phyloP scores from a whole-genome alignment of 495 filamentous ascomycete genomes.

The Lentithecium fluviatile region DNA sequence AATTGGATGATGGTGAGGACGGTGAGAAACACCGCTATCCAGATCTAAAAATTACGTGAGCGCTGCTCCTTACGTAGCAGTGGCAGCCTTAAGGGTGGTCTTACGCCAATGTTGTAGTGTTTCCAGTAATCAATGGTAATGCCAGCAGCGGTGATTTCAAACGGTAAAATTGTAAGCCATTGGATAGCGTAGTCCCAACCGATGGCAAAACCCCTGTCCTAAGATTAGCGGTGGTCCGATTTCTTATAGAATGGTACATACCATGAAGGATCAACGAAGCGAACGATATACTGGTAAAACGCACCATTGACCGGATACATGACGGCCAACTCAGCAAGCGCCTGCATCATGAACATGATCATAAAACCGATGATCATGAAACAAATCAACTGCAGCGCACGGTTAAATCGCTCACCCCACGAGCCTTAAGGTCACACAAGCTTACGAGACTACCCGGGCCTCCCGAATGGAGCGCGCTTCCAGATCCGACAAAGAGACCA shows the following conservation, averaged over 20 bases:
- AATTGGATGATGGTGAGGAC: slow-evolving; percentile 48
- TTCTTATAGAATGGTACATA: slow-evolving; percentile 4
- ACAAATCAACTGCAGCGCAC: slow-evolving; percentile 42
- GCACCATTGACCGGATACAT: slow-evolving; percentile 67
- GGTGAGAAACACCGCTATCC: slow-evolving; percentile 50
- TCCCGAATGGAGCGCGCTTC: slow-evolving; percentile 35
- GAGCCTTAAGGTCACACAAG: neutral
- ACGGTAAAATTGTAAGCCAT: slow-evolving; percentile 49
- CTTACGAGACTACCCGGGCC: slow-evolving; percentile 39
- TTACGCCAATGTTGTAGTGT: slow-evolving; percentile 47
- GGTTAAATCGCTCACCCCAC: slow-evolving; percentile 3
- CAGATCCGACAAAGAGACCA: slow-evolving; percentile 43
- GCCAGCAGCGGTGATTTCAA: slow-evolving; percentile 54
- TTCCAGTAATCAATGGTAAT: slow-evolving; percentile 62
- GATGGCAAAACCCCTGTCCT: slow-evolving; percentile 49
- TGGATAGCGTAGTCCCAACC: slow-evolving; percentile 54
- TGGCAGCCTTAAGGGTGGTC: neutral
- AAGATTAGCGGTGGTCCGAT: neutral
- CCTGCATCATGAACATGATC: slow-evolving; percentile 56
- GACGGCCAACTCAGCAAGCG: slow-evolving; percentile 67
- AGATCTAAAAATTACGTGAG: slow-evolving; percentile 31
- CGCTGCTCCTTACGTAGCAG: neutral
- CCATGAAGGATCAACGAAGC: slow-evolving; percentile 60
- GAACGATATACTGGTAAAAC: slow-evolving; percentile 55
- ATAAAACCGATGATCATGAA: slow-evolving; percentile 56